Percentiles rank a stretch among this genome's conserved stretches.
phyloP scores from a whole-genome alignment of 2,329 filamentous ascomycete species.

The Epichloe hybrida region DNA sequence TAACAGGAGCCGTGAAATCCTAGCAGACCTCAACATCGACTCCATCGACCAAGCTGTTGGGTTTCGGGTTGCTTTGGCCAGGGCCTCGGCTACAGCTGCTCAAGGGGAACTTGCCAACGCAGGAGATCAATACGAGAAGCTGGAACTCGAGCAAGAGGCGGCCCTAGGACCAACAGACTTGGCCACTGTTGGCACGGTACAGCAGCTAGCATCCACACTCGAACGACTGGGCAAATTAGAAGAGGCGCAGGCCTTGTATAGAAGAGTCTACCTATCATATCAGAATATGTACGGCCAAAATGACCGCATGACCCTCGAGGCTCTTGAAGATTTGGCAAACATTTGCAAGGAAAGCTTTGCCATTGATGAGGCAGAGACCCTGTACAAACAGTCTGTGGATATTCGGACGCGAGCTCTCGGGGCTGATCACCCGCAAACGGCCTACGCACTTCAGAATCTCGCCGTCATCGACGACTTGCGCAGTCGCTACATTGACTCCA shows the following conservation, averaged over 20 bases:
- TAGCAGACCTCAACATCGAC: conserved; percentile 10
- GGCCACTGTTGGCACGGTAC: conserved; percentile 13
- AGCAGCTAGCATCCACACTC: conserved; percentile 13
- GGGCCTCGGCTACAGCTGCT: conserved; percentile 11
- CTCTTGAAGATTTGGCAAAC: conserved; percentile 15
- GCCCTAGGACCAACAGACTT: conserved; percentile 12
- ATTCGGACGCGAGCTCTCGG: conserved; percentile 12
- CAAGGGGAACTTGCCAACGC: conserved; percentile 10
- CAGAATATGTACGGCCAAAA: conserved; percentile 13
- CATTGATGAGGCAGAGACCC: conserved; percentile 15
- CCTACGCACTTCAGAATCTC: conserved; percentile 13
- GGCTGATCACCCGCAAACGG: conserved; percentile 11
- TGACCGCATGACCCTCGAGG: conserved; percentile 15
- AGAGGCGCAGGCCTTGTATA: conserved; percentile 13
- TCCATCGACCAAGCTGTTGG: conserved; percentile 12
- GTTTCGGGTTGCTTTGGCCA: conserved; percentile 13
- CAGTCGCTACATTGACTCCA: conserved; percentile 10
- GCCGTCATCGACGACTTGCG: conserved; percentile 14
- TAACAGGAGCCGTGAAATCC: conserved; percentile 10
- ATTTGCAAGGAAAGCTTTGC: conserved; percentile 12
- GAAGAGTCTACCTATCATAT: conserved; percentile 14
- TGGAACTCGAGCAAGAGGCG: conserved; percentile 13
- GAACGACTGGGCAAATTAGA: conserved; percentile 12
- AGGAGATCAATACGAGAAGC: conserved; percentile 10
- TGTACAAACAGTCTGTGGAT: conserved; percentile 14